A percentile compares a stretch with the other conserved stretches of the same genome.
Evolutionary conservation across 495 filamentous ascomycete species (phyloP).

Genomic region (Niebla homalea): DNA sequence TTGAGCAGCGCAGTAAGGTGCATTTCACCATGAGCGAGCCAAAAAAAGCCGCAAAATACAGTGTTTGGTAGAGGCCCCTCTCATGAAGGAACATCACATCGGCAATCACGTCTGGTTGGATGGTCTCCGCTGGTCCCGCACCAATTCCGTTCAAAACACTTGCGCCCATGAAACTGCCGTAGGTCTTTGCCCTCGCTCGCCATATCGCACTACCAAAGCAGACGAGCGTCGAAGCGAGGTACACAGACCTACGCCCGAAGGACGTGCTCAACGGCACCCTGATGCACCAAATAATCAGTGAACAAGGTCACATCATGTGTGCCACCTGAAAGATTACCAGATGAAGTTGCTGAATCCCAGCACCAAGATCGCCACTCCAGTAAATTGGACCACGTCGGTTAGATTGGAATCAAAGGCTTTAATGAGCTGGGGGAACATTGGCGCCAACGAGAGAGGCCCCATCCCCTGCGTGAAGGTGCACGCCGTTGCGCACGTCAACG

Average conservation of each 20-base stretch:
- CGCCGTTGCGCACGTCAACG: slow-evolving; percentile 32
- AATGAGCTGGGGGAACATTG: slow-evolving; percentile 44
- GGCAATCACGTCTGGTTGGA: slow-evolving; percentile 49
- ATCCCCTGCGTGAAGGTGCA: slow-evolving; percentile 45
- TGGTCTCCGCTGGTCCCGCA: slow-evolving; percentile 41
- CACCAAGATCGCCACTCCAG: slow-evolving; percentile 48
- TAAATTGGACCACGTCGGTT: slow-evolving; percentile 34
- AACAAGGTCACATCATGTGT: background rate
- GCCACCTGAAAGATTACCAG: slow-evolving; percentile 23
- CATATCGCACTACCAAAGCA: slow-evolving; percentile 45
- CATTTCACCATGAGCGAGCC: slow-evolving; percentile 28
- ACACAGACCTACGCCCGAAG: slow-evolving; percentile 44
- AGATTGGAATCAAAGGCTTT: slow-evolving; percentile 41
- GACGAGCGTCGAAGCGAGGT: slow-evolving; percentile 41
- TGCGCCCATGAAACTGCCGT: slow-evolving; percentile 48
- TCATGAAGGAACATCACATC: slow-evolving; percentile 58
- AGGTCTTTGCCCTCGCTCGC: slow-evolving; percentile 43
- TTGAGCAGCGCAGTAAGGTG: background rate
- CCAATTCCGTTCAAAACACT: slow-evolving; percentile 49
- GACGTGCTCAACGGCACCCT: slow-evolving; percentile 46
- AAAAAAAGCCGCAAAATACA: slow-evolving; percentile 46
- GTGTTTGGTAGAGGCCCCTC: slow-evolving; percentile 49
- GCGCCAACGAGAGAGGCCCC: slow-evolving; percentile 44
- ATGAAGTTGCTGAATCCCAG: slow-evolving; percentile 53
- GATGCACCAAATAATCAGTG: background rate